These are phyloP conservation scores for Endocalyx cinctus DNA, from an alignment of 2,329 filamentous ascomycete genomes.

Conservation along the genomic window DNA sequence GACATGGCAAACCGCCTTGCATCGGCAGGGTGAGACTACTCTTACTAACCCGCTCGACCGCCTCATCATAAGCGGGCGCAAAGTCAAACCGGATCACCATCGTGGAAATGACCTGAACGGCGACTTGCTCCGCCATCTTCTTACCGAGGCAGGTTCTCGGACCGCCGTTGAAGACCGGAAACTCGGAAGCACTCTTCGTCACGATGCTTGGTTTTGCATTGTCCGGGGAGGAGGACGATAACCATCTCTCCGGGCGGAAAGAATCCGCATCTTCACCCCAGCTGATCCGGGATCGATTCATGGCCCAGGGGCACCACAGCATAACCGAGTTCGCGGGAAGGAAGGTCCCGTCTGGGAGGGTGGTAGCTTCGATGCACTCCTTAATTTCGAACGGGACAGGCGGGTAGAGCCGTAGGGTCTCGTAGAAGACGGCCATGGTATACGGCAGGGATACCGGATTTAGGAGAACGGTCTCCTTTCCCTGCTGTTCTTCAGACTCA, in stretches of 20 bases:
- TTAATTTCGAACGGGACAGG: slow-evolving; percentile 64
- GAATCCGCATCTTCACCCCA: slow-evolving; percentile 54
- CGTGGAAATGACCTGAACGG: slow-evolving; percentile 49
- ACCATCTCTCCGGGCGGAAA: slow-evolving; percentile 56
- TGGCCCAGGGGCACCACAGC: slow-evolving; percentile 61
- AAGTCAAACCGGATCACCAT: slow-evolving; percentile 50
- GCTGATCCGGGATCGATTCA: slow-evolving; percentile 51
- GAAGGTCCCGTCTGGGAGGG: slow-evolving; percentile 56
- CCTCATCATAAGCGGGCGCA: slow-evolving; percentile 33
- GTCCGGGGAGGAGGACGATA: slow-evolving; percentile 36
- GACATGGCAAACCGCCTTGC: slow-evolving; percentile 53
- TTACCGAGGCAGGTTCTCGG: slow-evolving; percentile 57
- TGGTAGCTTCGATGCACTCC: slow-evolving; percentile 47
- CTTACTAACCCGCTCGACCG: slow-evolving; percentile 49
- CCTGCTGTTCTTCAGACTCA: slow-evolving; percentile 1
- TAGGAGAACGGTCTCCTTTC: slow-evolving; percentile 28
- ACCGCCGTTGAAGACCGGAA: slow-evolving; percentile 62
- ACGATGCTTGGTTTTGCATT: too few relatives aligned
- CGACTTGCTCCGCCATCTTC: slow-evolving; percentile 60
- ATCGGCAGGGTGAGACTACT: slow-evolving; percentile 61
- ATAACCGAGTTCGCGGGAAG: slow-evolving; percentile 51
- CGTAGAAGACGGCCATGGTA: slow-evolving; percentile 58
- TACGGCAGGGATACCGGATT: slow-evolving; percentile 46
- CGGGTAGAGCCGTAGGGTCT: slow-evolving; percentile 57
- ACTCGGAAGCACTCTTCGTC: slow-evolving; percentile 48